phyloP scores from a whole-genome alignment of 495 filamentous ascomycete genomes.

The Ramalina peruviana region DNA sequence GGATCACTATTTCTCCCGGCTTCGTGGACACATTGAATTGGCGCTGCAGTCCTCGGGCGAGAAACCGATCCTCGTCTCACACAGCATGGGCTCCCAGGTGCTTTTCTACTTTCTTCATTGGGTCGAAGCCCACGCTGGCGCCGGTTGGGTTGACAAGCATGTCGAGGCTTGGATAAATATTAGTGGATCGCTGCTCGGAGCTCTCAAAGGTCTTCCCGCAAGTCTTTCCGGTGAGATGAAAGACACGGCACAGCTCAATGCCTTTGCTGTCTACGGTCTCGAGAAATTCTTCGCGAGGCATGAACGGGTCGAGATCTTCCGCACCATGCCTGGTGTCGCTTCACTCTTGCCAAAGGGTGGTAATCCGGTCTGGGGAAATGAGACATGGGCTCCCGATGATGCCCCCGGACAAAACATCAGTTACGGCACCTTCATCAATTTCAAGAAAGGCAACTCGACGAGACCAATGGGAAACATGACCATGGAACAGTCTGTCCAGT shows the following conservation, averaged over 20 bases:
- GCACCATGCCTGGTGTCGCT: conserved; percentile 91
- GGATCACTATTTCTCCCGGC: conserved; percentile 82
- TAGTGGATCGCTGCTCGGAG: conserved; percentile 93
- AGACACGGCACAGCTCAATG: conserved; percentile 91
- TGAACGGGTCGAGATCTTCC: conserved; percentile 86
- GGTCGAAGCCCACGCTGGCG: conserved; percentile 80
- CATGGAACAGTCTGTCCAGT: conserved; percentile 57
- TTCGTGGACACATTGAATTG: conserved; percentile 83
- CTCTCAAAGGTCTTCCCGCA: conserved; percentile 80
- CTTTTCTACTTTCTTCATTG: conserved; percentile 96
- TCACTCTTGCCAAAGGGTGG: conserved; percentile 97
- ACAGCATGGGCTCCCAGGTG: conserved; percentile 96
- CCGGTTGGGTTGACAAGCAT: conserved; percentile 78
- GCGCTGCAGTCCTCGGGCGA: conserved; percentile 51
- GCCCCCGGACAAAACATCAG: conserved; percentile 50
- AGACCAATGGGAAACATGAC: conserved; percentile 63
- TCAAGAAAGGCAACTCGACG: conserved; percentile 55
- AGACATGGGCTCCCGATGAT: conserved; percentile 84
- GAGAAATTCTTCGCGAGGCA: conserved; percentile 87
- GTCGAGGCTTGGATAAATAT: conserved; percentile 97
- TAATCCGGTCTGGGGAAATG: conserved; percentile 84
- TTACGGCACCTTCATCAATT: conserved; percentile 77
- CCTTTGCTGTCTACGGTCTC: conserved; percentile 94
- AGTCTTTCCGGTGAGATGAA: conserved; percentile 95
- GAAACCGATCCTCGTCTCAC: conserved; percentile 79